Evolutionary conservation across 306 rosid species (phyloP).

Genomic region (Aeschynomene evenia): DNA sequence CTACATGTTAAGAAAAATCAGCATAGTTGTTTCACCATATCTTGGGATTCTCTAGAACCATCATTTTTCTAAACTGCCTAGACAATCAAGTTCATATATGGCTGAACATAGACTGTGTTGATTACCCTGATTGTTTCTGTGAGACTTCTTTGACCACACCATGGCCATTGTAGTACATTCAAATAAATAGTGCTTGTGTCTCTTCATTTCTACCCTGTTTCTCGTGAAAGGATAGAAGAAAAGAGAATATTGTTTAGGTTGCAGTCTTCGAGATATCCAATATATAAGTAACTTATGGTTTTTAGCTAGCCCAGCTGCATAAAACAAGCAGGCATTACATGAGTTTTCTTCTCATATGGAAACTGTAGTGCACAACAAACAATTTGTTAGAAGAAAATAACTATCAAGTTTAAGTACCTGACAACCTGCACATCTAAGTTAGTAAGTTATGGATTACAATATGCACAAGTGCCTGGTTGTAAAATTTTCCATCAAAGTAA

Average conservation of each 20-base stretch:
- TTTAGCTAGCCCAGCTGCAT: background rate
- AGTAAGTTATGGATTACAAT: background rate
- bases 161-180: background rate
- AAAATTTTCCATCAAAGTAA: conserved; percentile 24
- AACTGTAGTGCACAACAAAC: background rate
- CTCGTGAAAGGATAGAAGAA: background rate
- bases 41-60: background rate
- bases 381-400: background rate
- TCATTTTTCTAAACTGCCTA: conserved; percentile 10
- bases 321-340: background rate
- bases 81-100: conserved; percentile 13
- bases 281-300: background rate
- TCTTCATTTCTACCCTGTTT: background rate
- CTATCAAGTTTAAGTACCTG: background rate
- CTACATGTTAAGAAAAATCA: too few relatives aligned
- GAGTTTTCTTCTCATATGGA: background rate
- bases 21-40: background rate
- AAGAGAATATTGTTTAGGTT: background rate
- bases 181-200: background rate
- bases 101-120: background rate
- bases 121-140: background rate
- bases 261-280: conserved; percentile 4
- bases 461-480: conserved; percentile 11
- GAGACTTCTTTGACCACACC: background rate
- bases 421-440: background rate